Conservation (phyloP, 1,284 basidiomycete species). For the Pascua sp. region DNA sequence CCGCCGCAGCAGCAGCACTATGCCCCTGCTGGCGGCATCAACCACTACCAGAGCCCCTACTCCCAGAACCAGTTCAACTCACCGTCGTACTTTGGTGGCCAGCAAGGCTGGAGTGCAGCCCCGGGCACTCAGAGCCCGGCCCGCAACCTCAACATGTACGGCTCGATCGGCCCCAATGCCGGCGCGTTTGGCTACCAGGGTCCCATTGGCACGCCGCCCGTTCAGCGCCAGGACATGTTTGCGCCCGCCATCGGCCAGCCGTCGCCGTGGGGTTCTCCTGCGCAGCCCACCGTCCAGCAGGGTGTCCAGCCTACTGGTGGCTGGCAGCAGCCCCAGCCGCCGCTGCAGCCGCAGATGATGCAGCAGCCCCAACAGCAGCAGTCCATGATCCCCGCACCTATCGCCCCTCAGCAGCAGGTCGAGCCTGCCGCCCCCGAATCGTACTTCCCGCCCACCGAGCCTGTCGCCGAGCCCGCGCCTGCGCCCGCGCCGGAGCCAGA, state of each 20-base stretch:
- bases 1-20: slow-evolving; percentile 8
- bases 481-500: slow-evolving; percentile 10
- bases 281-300: slow-evolving; percentile 15
- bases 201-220: slow-evolving; percentile 19
- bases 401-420: slow-evolving; percentile 9
- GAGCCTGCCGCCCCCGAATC: slow-evolving; percentile 16
- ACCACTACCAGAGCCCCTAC: slow-evolving; percentile 9
- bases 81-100: slow-evolving; percentile 6
- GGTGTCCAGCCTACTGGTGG: slow-evolving; percentile 15
- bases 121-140: slow-evolving; percentile 15
- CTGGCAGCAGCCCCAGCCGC: slow-evolving; percentile 17
- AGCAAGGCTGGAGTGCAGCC: slow-evolving; percentile 14
- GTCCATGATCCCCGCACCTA: slow-evolving; percentile 5
- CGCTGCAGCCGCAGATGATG: slow-evolving; percentile 11
- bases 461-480: slow-evolving; percentile 5
- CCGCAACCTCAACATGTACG: slow-evolving; percentile 16
- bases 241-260: slow-evolving; percentile 12
- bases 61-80: slow-evolving; percentile 10
- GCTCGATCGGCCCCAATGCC: slow-evolving; percentile 14
- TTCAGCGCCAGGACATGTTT: slow-evolving; percentile 16
- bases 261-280: slow-evolving; percentile 35
- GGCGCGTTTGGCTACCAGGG: slow-evolving; percentile 5
- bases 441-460: slow-evolving; percentile 25
- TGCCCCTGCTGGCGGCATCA: neutral
- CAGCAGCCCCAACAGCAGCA: slow-evolving; percentile 16